Percentiles rank a stretch among this genome's conserved stretches.
These are phyloP conservation scores for Solidago caesia DNA, from an alignment of 129 eudicot species.

Conservation along the genomic window DNA sequence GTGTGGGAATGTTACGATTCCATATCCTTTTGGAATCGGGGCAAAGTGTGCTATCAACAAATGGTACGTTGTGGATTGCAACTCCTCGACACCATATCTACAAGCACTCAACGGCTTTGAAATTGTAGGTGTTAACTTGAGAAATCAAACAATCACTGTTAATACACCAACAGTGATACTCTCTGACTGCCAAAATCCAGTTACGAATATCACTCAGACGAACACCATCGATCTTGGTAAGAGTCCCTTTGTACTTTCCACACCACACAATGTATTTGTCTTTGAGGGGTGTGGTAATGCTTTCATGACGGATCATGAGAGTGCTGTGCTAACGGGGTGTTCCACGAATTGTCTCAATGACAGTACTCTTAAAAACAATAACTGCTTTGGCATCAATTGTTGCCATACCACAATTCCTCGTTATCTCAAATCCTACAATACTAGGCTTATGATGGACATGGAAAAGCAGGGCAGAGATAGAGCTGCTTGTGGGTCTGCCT, in stretches of 20 bases:
- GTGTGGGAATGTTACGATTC: too few relatives aligned
- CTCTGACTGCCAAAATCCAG: background rate
- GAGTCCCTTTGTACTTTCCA: background rate
- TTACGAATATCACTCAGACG: background rate
- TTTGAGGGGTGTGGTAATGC: background rate
- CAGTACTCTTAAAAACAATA: background rate
- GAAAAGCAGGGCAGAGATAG: background rate
- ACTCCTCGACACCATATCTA: background rate
- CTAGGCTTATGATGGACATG: background rate
- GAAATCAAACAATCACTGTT: background rate
- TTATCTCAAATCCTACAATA: slow-evolving; percentile 6
- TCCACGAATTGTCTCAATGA: background rate
- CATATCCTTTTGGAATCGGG: too few relatives aligned
- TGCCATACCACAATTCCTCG: slow-evolving; percentile 10
- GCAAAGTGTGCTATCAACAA: too few relatives aligned
- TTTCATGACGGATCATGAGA: background rate
- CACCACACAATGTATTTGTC: background rate
- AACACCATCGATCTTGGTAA: background rate
- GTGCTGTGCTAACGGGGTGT: background rate
- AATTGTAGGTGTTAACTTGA: background rate
- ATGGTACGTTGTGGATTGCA: background rate
- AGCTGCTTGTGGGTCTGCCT: slow-evolving; percentile 9
- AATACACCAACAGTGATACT: background rate
- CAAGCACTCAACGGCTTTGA: background rate
- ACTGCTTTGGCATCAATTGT: slow-evolving; percentile 9